Base-by-base conservation (phyloP, 1,284 basidiomycete genomes). In the Hemileia vastatrix region DNA sequence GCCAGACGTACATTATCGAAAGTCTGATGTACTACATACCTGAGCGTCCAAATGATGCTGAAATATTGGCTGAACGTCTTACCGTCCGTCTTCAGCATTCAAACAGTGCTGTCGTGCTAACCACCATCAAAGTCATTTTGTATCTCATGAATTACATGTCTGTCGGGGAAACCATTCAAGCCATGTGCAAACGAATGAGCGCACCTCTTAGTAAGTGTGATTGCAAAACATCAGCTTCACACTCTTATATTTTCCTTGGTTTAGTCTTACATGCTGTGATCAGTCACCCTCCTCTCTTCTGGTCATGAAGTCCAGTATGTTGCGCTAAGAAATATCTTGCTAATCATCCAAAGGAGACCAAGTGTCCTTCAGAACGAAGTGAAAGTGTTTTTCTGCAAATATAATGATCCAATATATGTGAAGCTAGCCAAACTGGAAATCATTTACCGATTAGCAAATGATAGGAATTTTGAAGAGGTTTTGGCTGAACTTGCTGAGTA, bases 111-210 rank as follows among this genome's bases (percentile, higher is more conserved):
- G 90, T 95, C 24, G 89, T 94, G 6, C 80, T 95, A 49, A 92
- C 91, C 4, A 87, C 91, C 3, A 90, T 96, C 81, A 98, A 99
- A 78, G 86, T 90, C 51, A 82, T 97, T 31, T 80, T 98, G 18
- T 98, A 96, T 76, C 81, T 98, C 66, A 96, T 98, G 93, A 98
- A 98, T 77, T 99, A 98, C 77, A 97, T 98, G 86, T 88, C 91
- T 66, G 87, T 88, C 74, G 83, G 88, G 63, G 83, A 82, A 54
- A 79, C 91, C 44, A 51, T 63, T 45, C 54, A 63, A 13, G 48
- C 54, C 2, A 54, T 63, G n/a, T 63, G 54, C 27, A 56, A 57
- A 50, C 53, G 61, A 51, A 63, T 63, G 44, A 92, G 92, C 0
- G 92, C 94, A 13, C 94, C 94, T 18, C 77, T 96, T 72, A 90